Evolutionary conservation across 108 stramenopile species (phyloP).

Genomic region (Nitzschia inconspicua): DNA sequence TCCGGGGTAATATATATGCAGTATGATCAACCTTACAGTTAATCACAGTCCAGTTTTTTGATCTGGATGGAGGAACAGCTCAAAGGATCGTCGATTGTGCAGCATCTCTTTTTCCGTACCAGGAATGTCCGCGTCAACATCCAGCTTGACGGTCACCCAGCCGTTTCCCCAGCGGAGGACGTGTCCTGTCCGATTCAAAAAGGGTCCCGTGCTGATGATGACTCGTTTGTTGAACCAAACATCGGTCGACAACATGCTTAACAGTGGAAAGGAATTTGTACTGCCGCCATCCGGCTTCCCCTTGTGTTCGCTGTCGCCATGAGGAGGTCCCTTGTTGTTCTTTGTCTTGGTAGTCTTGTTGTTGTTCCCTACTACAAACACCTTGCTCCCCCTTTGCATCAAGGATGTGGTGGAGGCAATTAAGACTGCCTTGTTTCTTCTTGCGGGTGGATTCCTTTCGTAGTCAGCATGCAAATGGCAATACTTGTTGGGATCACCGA

Average conservation of each 20-base stretch:
- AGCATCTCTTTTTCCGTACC: not conserved
- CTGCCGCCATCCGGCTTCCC: not conserved
- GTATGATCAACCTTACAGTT: not conserved
- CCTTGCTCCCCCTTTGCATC: too few relatives aligned
- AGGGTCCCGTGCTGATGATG: conserved; percentile 25
- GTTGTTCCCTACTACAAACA: too few relatives aligned
- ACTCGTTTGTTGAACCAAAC: conserved; percentile 36
- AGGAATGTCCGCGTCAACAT: not conserved
- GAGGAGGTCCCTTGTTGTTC: too few relatives aligned
- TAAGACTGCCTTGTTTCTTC: conserved; percentile 5
- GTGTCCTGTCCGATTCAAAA: conserved; percentile 13
- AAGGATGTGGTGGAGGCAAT: too few relatives aligned
- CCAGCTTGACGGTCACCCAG: conserved; percentile 40
- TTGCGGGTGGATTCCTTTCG: conserved; percentile 35
- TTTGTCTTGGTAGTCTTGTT: too few relatives aligned
- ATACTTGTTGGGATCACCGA: conserved; percentile 29
- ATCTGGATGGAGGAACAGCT: conserved; percentile 41
- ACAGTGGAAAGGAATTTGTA: too few relatives aligned
- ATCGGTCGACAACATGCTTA: conserved; percentile 31
- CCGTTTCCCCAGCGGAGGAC: conserved; percentile 48
- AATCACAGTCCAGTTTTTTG: conserved; percentile 38
- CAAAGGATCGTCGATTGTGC: conserved; percentile 46
- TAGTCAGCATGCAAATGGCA: conserved; percentile 44
- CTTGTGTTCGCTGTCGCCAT: not conserved
- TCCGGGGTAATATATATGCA: too few relatives aligned